Evolutionary conservation across 139 green algal genomes (phyloP), one percentile per base, ranked within the genome.

Genomic region (Diplosphaera chodatii): DNA sequence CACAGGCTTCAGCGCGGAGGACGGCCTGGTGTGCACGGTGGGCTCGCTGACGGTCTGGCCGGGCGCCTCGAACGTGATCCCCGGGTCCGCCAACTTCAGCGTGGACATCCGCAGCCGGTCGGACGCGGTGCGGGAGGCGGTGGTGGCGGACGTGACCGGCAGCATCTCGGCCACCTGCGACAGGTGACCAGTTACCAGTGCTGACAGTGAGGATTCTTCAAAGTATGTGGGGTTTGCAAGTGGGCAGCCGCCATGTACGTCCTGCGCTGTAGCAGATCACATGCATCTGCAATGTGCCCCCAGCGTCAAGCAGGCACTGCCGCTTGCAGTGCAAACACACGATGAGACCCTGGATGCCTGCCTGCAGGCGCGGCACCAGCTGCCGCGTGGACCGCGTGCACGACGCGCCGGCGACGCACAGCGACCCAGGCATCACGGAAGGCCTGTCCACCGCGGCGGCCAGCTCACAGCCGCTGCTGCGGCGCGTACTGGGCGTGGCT

Each of bases 11-110:
- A 65, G 27, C 28, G 32, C 40, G 1, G 75, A 82, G 23, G 40
- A 70, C 37, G 74, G 55, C 64, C 84, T 98, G 71, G 90, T 98
- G 59, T 97, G 93, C 80, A 97, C 91, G 0, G 90, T 95, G 37
- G 93, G 93, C n/a, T 78, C 89, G 6, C 30, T 96, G 25, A 72
- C 41, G 2, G 72, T 96, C 18, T 92, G 83, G 79, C 93, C 93
- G 1, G 86, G 85, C 16, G 91, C 85, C 20, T 88, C 67, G 73
- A 98, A 98, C 76, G 92, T 98, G 41, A 97, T 98, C 41, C 68
- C 91, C 3, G 83, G 86, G 23, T 70, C 72, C 25, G 74, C 74
- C 13, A 82, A 87, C n/a, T 84, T 92, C 67, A 86, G 74, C n/a
- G 40, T 93, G 0, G 88, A 95, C 70, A 80, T 95, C 31, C 84